phyloP scores from a whole-genome alignment of 352 stramenopile genomes.

The Globisporangium paddicum region DNA sequence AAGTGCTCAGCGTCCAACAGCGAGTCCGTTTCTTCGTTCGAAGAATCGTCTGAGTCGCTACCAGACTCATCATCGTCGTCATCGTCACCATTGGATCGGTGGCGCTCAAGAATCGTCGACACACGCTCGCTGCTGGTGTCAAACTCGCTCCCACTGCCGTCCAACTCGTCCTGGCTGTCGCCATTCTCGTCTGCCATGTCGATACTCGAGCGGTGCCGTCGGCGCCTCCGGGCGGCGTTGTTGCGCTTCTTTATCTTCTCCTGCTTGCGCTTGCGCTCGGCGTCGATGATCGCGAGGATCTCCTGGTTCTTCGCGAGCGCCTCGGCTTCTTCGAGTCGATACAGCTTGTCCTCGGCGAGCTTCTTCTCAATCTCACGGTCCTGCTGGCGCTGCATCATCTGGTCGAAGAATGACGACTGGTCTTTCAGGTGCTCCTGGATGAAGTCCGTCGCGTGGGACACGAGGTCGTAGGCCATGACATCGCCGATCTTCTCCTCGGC shows the following conservation, averaged over 20 bases:
- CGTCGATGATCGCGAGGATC: conserved; percentile 76
- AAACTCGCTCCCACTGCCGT: conserved; percentile 25
- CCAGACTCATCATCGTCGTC: conserved; percentile 10
- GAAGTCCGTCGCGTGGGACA: conserved; percentile 78
- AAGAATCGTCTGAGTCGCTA: conserved; percentile 30
- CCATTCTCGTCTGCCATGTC: conserved; percentile 32
- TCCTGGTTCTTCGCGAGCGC: conserved; percentile 64
- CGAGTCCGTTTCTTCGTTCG: conserved; percentile 41
- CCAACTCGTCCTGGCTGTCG: conserved; percentile 17
- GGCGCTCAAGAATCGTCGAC: conserved; percentile 29
- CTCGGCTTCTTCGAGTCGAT: conserved; percentile 56
- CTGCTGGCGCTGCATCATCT: conserved; percentile 84
- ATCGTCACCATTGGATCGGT: conserved; percentile 21
- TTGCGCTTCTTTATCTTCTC: conserved; percentile 57
- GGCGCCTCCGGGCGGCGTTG: conserved; percentile 24
- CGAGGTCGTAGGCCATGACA: conserved; percentile 78
- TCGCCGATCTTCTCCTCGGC: conserved; percentile 67
- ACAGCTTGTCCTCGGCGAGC: conserved; percentile 43
- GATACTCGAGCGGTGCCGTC: conserved; percentile 55
- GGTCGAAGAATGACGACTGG: conserved; percentile 84
- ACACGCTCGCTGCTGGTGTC: conserved; percentile 30
- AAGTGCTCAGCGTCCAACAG: conserved; percentile 33
- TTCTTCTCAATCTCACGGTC: conserved; percentile 57
- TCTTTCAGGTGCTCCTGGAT: conserved; percentile 79
- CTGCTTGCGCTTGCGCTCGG: conserved; percentile 59